Base-by-base conservation (phyloP, 2,329 filamentous ascomycete species). In the Sporothrix curviconia region DNA sequence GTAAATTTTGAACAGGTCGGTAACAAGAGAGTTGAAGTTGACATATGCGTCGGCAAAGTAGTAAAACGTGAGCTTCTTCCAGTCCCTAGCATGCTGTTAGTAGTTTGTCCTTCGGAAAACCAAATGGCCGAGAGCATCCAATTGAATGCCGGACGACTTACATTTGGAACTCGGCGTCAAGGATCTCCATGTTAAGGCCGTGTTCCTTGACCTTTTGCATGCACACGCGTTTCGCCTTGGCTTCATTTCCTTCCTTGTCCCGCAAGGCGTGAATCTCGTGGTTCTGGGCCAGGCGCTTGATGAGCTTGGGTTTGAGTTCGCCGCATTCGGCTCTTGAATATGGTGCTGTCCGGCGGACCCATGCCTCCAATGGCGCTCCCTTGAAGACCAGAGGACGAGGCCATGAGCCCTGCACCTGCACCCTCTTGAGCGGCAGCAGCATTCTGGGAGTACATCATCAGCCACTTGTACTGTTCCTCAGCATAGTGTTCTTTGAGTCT, bases 121-220 rank as follows among this genome's bases (percentile, higher is more conserved):
- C 30, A 44, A 3, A 15, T 9, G 4, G 19, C 32, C n/a, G n/a
- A n/a, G n/a, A n/a, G n/a, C n/a, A n/a, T n/a, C n/a, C n/a, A n/a
- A n/a, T n/a, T n/a, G n/a, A n/a, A n/a, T n/a, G n/a, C n/a, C n/a
- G n/a, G n/a, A n/a, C n/a, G 32, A 32, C 89, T 82, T 78, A 95
- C 92, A 96, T 95, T 69, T 99, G 94, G 69, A 96, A 99, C 70
- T 99, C 94, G 4, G 94, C 94, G 73, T 99, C 94, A 7, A 99
- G 82, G 62, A 99, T 97, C 71, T 99, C 94, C 94, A 99, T 64
- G 66, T 95, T 92, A 28, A 97, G 79, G 49, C 90, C 86, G 70
- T 97, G 92, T 67, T 97, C 92, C 64, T 88, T 88, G 55, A 96
- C 94, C 72, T 97, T 99, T 66, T 95, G 90, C 77, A 96, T 94